Evolutionary conservation across 2,329 filamentous ascomycete genomes (phyloP), one percentile per base, ranked within the genome.

Genomic region (Sarocladium oryzae): DNA sequence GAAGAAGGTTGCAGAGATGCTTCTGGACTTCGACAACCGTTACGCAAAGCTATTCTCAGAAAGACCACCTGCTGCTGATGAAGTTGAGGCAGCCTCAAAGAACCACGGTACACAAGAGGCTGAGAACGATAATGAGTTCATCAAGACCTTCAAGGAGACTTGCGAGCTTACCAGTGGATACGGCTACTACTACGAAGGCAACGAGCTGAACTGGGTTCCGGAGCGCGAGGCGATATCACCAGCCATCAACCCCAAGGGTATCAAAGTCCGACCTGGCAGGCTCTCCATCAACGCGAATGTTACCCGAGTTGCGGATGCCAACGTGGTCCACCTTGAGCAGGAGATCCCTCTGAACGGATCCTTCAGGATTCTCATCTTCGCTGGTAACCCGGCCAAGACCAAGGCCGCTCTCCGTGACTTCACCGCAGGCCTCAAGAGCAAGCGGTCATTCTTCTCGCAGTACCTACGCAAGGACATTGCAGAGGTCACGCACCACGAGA

Each of bases 131-230:
- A 91, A 91, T 61, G 82, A 87, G 10, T 96, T 96, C 64, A 82
- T 95, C 63, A 86, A 86, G 70, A 89, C 85, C 0, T 96, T 96
- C 76, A 96, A 96, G 66, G 88, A 88, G 52, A 83, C 84, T 26
- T 96, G 90, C 73, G 89, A 93, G 62, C 95, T 96, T 68, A 96
- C 90, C 10, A 90, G 86, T 56, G 91, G 91, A 53, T 96, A 95
- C 65, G 91, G 91, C 54, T 89, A 96, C 20, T 85, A 84, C 26
- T 96, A 96, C 72, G 79, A 84, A 56, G 77, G 86, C 51, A 96
- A 95, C 68, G 69, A 79, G 26, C 77, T 95, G 68, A 96, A 95
- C 71, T 95, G 89, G 88, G 87, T 85, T 9, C 67, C 80, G 0
- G 72, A 73, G 3, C 90, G 96, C 68, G 75, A 82, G 1, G 88